Evolutionary conservation across 306 rosid genomes (phyloP).

Genomic region (Albizia julibrissin): DNA sequence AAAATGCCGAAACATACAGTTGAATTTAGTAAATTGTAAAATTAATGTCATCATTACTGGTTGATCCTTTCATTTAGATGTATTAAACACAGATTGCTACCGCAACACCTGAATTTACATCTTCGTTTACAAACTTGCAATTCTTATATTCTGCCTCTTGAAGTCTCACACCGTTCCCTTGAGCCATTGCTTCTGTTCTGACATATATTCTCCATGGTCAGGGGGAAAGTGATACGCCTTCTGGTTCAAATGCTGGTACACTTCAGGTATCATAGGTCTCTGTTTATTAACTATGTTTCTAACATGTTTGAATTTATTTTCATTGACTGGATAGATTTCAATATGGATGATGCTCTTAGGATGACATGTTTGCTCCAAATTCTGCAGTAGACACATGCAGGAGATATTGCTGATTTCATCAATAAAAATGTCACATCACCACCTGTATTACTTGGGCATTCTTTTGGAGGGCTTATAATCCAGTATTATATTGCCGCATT

Average conservation of each 20-base stretch:
- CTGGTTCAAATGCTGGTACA: slow-evolving; percentile 76
- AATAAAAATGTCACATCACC: slow-evolving; percentile 45
- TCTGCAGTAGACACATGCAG: slow-evolving; percentile 86
- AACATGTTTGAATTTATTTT: slow-evolving; percentile 16
- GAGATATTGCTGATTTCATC: slow-evolving; percentile 82
- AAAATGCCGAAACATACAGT: background rate
- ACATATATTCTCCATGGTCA: slow-evolving; percentile 34
- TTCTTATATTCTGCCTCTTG: slow-evolving; percentile 7
- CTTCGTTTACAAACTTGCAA: background rate
- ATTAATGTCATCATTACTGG: background rate
- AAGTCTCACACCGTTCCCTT: background rate
- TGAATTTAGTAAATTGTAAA: background rate
- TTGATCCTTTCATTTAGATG: background rate
- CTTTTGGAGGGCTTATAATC: slow-evolving; percentile 88
- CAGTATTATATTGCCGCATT: slow-evolving; percentile 69
- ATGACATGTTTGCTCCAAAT: slow-evolving; percentile 36
- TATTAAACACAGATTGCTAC: slow-evolving; percentile 9
- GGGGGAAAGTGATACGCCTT: slow-evolving; percentile 92
- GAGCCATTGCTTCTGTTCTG: slow-evolving; percentile 29
- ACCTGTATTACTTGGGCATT: slow-evolving; percentile 83
- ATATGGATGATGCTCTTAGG: slow-evolving; percentile 28
- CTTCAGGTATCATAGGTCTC: slow-evolving; percentile 60
- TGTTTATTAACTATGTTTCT: slow-evolving; percentile 15
- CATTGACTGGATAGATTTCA: background rate
- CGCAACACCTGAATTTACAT: background rate